Conservation (phyloP, 2,329 filamentous ascomycete species). For the Sporothrix humicola region DNA sequence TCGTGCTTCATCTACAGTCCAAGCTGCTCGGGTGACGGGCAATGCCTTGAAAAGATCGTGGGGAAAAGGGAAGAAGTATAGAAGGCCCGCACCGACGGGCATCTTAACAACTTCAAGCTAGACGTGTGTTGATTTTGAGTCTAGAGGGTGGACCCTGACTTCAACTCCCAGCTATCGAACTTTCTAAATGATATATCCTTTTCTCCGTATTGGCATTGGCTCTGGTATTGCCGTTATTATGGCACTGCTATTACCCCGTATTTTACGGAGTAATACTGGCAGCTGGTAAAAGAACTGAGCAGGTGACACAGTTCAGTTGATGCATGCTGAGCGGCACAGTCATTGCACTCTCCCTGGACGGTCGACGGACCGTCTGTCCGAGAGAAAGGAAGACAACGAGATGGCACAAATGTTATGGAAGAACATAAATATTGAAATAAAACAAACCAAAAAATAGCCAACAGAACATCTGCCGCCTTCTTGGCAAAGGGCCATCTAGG, state of each 20-base stretch:
- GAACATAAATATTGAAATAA: neutral
- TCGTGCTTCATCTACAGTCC: slow-evolving; percentile 23
- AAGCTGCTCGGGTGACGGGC: slow-evolving; percentile 23
- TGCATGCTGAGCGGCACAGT: neutral
- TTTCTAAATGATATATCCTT: neutral
- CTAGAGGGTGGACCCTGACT: neutral
- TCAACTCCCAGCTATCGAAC: neutral
- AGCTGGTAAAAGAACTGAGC: neutral
- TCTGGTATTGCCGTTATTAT: neutral
- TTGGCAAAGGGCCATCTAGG: neutral
- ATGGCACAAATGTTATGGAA: neutral
- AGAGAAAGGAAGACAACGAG: neutral
- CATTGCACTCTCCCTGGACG: neutral
- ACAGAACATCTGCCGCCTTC: neutral
- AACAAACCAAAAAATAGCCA: neutral
- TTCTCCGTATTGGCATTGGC: slow-evolving; percentile 3
- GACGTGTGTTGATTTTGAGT: neutral
- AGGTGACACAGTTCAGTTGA: slow-evolving; percentile 8
- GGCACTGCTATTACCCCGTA: neutral
- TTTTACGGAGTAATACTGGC: neutral
- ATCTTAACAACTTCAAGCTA: neutral
- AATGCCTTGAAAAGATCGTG: neutral
- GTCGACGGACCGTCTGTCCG: slow-evolving; percentile 1
- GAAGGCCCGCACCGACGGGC: neutral
- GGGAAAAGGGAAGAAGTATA: neutral